phyloP scores from a whole-genome alignment of 2,329 filamentous ascomycete genomes.

The Didymella arachidicola region DNA sequence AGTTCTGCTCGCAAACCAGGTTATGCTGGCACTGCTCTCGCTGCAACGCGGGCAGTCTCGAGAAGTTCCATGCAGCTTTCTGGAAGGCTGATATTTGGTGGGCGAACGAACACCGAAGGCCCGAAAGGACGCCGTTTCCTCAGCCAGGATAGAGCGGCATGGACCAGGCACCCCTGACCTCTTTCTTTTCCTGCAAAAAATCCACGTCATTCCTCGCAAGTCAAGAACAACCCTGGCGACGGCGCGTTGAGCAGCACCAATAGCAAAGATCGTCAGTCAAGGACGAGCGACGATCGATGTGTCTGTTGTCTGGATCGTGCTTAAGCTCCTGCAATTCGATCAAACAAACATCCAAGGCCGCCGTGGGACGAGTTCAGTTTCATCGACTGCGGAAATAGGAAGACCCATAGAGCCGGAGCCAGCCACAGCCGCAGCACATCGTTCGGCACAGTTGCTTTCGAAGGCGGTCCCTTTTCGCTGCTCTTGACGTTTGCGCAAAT shows the following conservation, averaged over 20 bases:
- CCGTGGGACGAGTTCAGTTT: conserved; percentile 18
- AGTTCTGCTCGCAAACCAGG: conserved; percentile 2
- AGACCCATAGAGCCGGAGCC: conserved; percentile 16
- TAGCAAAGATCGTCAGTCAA: conserved; percentile 9
- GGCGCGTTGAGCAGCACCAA: conserved; percentile 10
- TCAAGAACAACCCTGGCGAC: conserved; percentile 9
- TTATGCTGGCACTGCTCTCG: not conserved
- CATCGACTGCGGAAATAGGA: conserved; percentile 17
- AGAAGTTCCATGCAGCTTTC: conserved; percentile 16
- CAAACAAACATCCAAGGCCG: conserved; percentile 8
- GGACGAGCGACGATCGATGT: conserved; percentile 1
- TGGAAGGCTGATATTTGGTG: conserved; percentile 12
- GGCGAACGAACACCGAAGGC: conserved; percentile 17
- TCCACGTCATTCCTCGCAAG: conserved; percentile 18
- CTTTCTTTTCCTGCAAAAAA: not conserved
- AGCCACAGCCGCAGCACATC: conserved; percentile 21
- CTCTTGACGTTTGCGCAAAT: not conserved
- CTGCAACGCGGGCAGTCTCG: conserved; percentile 7
- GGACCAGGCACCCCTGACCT: not conserved
- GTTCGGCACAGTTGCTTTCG: conserved; percentile 22
- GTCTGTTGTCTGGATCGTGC: conserved; percentile 1
- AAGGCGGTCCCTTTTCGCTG: conserved; percentile 5
- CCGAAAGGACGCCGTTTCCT: conserved; percentile 18
- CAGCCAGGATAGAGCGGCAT: not conserved
- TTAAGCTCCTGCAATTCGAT: not conserved